Conservation (phyloP, 345 rosid genomes). For the Brassica juncea region DNA sequence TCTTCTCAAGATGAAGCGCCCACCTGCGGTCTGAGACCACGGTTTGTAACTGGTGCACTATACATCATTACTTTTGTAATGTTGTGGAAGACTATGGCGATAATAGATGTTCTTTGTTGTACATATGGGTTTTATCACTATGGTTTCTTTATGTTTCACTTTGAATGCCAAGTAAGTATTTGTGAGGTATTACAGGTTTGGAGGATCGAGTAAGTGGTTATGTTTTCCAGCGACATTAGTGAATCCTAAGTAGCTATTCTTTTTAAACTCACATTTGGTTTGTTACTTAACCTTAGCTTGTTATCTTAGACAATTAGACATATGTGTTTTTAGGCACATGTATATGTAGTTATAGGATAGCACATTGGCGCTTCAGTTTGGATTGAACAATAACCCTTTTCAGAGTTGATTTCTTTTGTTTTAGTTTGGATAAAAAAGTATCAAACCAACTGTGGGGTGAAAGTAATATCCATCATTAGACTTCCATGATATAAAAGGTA, state of each 20-base stretch:
- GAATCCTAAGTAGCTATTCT: not conserved
- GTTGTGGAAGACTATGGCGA: too few species aligned
- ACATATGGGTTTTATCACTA: too few species aligned
- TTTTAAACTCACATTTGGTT: not conserved
- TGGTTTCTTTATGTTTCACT: too few species aligned
- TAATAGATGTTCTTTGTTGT: too few species aligned
- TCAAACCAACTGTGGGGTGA: not conserved
- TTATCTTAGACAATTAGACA: not conserved
- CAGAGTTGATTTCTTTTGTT: too few species aligned
- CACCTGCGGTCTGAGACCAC: conserved; percentile 17
- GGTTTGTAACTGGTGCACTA: not conserved
- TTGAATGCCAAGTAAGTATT: too few species aligned
- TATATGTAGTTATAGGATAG: not conserved
- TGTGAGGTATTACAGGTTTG: not conserved
- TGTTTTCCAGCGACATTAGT: not conserved
- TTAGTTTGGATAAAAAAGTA: not conserved
- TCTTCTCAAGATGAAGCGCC: conserved; percentile 76
- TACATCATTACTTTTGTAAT: not conserved
- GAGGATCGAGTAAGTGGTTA: not conserved
- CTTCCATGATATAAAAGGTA: not conserved
- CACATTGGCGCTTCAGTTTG: not conserved
- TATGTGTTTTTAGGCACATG: not conserved
- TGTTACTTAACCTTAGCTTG: not conserved
- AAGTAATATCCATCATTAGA: not conserved
- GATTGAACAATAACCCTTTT: not conserved